phyloP scores from a whole-genome alignment of 495 filamentous ascomycete genomes.

The Penicillium odoratum region DNA sequence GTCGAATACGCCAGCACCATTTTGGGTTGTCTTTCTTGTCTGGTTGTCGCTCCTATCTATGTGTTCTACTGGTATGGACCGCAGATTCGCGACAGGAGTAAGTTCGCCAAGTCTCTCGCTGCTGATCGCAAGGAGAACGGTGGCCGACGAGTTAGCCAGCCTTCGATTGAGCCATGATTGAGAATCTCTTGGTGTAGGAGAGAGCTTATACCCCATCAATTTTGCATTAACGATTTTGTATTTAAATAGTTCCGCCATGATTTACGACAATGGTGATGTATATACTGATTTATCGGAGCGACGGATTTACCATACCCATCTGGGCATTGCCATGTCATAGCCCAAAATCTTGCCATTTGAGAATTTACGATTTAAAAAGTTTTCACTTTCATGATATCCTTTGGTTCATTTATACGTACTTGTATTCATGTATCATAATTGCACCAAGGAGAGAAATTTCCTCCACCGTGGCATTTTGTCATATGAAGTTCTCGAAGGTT shows the following conservation, averaged over 20 bases:
- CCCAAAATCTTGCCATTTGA: too few species aligned
- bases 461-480: conserved; percentile 4
- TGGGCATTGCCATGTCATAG: too few species aligned
- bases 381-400: too few species aligned
- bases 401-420: too few species aligned
- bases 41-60: conserved; percentile 50
- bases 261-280: not conserved
- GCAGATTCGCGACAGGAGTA: conserved; percentile 41
- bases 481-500: conserved; percentile 5
- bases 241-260: not conserved
- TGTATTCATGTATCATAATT: not conserved
- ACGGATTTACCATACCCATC: too few species aligned
- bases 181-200: not conserved
- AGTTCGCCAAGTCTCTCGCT: conserved; percentile 44
- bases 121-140: conserved; percentile 27
- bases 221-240: not conserved
- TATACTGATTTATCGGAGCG: not conserved
- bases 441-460: conserved; percentile 3
- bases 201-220: not conserved
- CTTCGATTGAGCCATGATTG: conserved; percentile 6
- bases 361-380: too few species aligned
- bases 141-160: conserved; percentile 31
- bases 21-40: conserved; percentile 43
- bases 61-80: conserved; percentile 53
- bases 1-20: conserved; percentile 46